Base-by-base conservation (phyloP, 306 rosid genomes). In the Rosa multiflora region DNA sequence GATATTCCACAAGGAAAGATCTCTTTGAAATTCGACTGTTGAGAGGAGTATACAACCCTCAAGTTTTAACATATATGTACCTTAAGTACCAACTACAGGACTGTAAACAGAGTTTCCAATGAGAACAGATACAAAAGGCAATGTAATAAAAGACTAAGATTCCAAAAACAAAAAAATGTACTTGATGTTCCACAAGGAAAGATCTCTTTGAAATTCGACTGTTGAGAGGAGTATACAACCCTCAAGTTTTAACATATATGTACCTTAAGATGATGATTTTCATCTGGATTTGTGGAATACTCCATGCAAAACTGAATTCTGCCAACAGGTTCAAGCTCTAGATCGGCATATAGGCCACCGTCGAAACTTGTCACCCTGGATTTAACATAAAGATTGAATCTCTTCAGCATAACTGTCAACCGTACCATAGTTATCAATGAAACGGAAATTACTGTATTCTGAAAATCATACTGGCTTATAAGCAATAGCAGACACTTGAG, bases 271-370 rank as follows among this genome's bases (percentile, higher is more conserved):
- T 82, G 72, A 55, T 52, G 35, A 51, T 42, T 75, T 32, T 83
- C 81, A 62, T 48, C 74, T 5, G 73, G 59, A 56, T 35, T 67
- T 0, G 64, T 80, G 29, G 89, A 76, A 75, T 83, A 83, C 12
- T 46, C 69, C 68, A 86, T 74, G 53, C 47, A 37, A 13, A 86
- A 64, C 71, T 86, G 86, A 12, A 86, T 73, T 77, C 72, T 73
- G 29, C 85, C 87, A 43, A 83, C 81, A 44, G 69, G 47, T 63
- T 86, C 86, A 52, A 80, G 78, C 35, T 73, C 71, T 44, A 76
- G 81, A 69, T 86, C 81, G 52, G 53, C 29, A 68, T 77, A 83
- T 47, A 32, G 87, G 80, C 86, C 80, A 86, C 85, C 85, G 77
- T 56, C 66, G 82, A 68, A 80, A 74, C 75, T 73, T 83, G 72